These are phyloP conservation scores for Lagenidium giganteum DNA, from an alignment of 352 stramenopile genomes.

Conservation along the genomic window DNA sequence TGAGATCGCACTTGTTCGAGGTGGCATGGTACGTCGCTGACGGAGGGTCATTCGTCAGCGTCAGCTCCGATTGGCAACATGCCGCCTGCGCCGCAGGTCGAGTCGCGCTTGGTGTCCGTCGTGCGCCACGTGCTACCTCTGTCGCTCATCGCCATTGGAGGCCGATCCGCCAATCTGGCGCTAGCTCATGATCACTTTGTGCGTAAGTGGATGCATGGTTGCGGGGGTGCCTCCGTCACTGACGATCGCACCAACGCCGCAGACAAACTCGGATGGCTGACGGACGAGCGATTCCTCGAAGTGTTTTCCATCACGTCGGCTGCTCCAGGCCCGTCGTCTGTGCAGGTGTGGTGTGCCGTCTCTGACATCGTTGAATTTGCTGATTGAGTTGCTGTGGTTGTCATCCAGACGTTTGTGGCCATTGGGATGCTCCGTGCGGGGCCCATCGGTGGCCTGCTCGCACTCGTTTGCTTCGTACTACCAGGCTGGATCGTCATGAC, in stretches of 20 bases:
- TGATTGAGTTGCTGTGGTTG: no score
- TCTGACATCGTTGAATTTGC: no score
- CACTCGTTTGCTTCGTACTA: slow-evolving; percentile 82
- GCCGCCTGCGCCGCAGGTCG: no score
- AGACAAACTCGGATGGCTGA: slow-evolving; percentile 86
- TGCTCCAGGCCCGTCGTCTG: slow-evolving; percentile 88
- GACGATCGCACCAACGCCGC: slow-evolving; percentile 12
- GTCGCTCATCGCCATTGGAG: slow-evolving; percentile 57
- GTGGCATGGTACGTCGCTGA: no score
- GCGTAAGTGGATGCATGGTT: slow-evolving; percentile 37
- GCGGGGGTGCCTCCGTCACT: no score
- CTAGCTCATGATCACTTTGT: slow-evolving; percentile 82
- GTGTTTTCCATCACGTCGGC: slow-evolving; percentile 90
- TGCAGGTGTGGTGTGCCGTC: slow-evolving; percentile 35
- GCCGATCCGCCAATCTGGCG: slow-evolving; percentile 53
- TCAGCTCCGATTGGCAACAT: no score
- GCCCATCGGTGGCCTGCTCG: slow-evolving; percentile 74
- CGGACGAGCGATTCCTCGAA: slow-evolving; percentile 90
- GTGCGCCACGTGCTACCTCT: slow-evolving; percentile 45
- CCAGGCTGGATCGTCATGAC: slow-evolving; percentile 75
- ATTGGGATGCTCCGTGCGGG: slow-evolving; percentile 86
- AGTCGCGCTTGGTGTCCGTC: no score
- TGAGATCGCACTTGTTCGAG: no score
- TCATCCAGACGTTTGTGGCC: slow-evolving; percentile 72
- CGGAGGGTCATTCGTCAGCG: no score